Evolutionary conservation across 192 early-diverging fungal species (phyloP).

Genomic region (Dissophora globulifera): DNA sequence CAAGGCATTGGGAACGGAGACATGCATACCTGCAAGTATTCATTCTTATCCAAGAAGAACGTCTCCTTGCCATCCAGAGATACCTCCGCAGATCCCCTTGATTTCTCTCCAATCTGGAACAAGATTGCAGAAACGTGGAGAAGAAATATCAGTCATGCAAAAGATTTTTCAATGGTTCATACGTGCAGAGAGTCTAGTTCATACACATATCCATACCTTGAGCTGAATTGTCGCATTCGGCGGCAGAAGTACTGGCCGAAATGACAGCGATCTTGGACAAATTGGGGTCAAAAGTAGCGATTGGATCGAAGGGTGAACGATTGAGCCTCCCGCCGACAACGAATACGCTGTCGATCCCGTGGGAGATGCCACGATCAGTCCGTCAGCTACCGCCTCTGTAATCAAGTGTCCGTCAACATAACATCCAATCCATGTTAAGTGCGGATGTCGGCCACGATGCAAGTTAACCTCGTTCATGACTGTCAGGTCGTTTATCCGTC

Average conservation of each 20-base stretch:
- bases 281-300: slow-evolving; percentile 81
- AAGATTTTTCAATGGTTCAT: no score
- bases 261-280: slow-evolving; percentile 86
- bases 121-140: no score
- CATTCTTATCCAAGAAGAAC: slow-evolving; percentile 72
- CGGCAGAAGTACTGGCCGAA: slow-evolving; percentile 85
- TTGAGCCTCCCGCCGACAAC: slow-evolving; percentile 85
- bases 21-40: slow-evolving; percentile 72
- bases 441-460: slow-evolving; percentile 88
- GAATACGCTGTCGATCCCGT: slow-evolving; percentile 95
- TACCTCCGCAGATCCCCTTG: slow-evolving; percentile 74
- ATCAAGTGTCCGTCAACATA: slow-evolving; percentile 83
- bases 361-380: slow-evolving; percentile 85
- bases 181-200: no score
- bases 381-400: slow-evolving; percentile 80
- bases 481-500: slow-evolving; percentile 62
- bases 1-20: slow-evolving; percentile 84
- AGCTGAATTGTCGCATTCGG: slow-evolving; percentile 70
- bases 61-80: slow-evolving; percentile 83
- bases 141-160: no score
- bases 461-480: slow-evolving; percentile 91
- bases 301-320: slow-evolving; percentile 83
- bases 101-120: slow-evolving; percentile 64
- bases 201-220: slow-evolving; percentile 64
- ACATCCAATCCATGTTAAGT: slow-evolving; percentile 83